Percentiles rank a stretch among this genome's conserved stretches.
phyloP scores from a whole-genome alignment of 306 rosid genomes.

The Benincasa hispida region DNA sequence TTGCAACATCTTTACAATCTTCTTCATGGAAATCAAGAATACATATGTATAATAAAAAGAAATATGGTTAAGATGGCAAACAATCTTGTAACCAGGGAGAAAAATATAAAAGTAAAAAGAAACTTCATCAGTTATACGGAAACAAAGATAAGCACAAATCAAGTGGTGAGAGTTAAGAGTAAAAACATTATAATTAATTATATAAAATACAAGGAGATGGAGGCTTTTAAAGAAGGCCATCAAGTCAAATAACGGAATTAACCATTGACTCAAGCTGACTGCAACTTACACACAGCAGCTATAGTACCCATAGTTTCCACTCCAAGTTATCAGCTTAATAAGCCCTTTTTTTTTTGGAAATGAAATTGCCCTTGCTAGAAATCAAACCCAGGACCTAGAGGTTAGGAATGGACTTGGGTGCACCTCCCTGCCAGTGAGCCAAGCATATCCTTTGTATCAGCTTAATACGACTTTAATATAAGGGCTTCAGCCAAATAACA shows the following conservation, averaged over 20 bases:
- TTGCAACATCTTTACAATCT: background rate
- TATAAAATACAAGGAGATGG: background rate
- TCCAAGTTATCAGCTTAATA: background rate
- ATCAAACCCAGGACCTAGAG: no score
- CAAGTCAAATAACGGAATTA: background rate
- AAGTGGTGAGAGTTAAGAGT: background rate
- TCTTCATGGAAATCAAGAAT: background rate
- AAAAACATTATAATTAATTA: background rate
- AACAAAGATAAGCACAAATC: background rate
- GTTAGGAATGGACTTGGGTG: no score
- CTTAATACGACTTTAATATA: no score
- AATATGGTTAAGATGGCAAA: background rate
- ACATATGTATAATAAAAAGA: background rate
- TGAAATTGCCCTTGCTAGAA: no score
- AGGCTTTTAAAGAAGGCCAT: background rate
- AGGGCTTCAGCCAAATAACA: background rate
- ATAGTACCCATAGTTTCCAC: background rate
- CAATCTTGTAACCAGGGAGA: background rate
- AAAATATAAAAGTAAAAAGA: background rate
- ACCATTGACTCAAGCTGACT: background rate
- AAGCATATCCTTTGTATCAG: no score
- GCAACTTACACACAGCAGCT: background rate
- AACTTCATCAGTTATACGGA: background rate
- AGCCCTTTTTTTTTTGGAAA: no score
- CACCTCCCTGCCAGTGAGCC: no score